Evolutionary conservation across 257 asterid species (phyloP).

Genomic region (Nicotiana sylvestris): DNA sequence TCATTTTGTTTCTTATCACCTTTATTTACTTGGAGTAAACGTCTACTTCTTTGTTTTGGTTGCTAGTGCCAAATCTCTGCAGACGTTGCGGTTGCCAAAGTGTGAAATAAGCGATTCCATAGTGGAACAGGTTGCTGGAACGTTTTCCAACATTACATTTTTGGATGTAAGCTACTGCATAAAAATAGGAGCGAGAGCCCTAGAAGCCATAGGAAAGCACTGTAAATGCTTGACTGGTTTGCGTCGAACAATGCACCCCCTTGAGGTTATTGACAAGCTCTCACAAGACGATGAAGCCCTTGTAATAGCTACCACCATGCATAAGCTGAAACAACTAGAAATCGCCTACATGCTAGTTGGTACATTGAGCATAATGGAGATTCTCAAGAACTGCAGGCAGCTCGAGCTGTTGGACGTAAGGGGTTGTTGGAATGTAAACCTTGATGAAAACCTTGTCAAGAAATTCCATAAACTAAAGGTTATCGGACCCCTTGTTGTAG

Average conservation of each 20-base stretch:
- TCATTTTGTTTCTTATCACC: not conserved
- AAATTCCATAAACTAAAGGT: conserved; percentile 34
- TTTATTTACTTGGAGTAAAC: not conserved
- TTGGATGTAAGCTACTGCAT: conserved; percentile 40
- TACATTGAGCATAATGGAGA: conserved; percentile 23
- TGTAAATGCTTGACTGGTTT: conserved; percentile 28
- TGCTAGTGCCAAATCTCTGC: conserved; percentile 31
- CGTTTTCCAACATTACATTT: conserved; percentile 24
- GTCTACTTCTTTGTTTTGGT: not conserved
- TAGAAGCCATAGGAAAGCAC: conserved; percentile 29
- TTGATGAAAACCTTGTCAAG: conserved; percentile 33
- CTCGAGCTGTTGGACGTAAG: conserved; percentile 34
- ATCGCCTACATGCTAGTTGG: conserved; percentile 33
- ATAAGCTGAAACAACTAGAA: conserved; percentile 40
- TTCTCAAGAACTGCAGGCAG: conserved; percentile 21
- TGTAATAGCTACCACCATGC: conserved; percentile 37
- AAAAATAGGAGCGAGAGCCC: conserved; percentile 24
- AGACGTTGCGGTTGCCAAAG: conserved; percentile 31
- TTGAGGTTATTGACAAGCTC: conserved; percentile 25
- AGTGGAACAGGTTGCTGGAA: conserved; percentile 26
- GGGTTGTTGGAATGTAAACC: conserved; percentile 50
- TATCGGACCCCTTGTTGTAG: conserved; percentile 38
- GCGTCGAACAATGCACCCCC: conserved; percentile 37
- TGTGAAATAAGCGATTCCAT: conserved; percentile 21
- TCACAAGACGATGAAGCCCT: conserved; percentile 40